A percentile compares a stretch with the other conserved stretches of the same genome.
These are phyloP conservation scores for Cinnamomum chago DNA, from an alignment of 164 flowering plant genomes.

Conservation along the genomic window DNA sequence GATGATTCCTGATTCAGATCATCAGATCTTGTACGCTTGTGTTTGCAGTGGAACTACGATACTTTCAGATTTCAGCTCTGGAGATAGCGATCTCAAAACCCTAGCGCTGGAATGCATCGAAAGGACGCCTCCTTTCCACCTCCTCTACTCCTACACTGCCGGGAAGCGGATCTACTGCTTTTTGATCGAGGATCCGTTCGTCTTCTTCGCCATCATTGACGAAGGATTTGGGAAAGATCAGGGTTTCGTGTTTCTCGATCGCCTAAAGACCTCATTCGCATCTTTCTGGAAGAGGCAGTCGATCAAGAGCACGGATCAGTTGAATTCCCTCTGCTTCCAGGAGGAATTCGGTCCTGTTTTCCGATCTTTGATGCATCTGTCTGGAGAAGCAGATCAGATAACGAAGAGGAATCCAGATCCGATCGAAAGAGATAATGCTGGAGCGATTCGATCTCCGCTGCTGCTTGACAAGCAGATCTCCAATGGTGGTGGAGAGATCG, in stretches of 20 bases:
- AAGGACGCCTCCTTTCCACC: slow-evolving; percentile 18
- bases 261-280: not conserved
- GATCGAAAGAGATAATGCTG: too few species aligned
- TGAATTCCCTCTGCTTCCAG: not conserved
- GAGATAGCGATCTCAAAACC: slow-evolving; percentile 13
- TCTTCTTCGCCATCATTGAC: not conserved
- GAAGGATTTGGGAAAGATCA: not conserved
- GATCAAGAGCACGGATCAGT: not conserved
- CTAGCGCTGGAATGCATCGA: slow-evolving; percentile 22
- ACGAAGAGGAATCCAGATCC: too few species aligned
- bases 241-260: not conserved
- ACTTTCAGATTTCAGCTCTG: slow-evolving; percentile 18
- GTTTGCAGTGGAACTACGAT: slow-evolving; percentile 18
- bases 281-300: not conserved
- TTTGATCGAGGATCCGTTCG: slow-evolving; percentile 18
- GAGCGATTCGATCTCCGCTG: too few species aligned
- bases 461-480: too few species aligned
- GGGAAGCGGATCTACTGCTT: slow-evolving; percentile 15
- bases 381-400: not conserved
- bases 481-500: too few species aligned
- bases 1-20: slow-evolving; percentile 15
- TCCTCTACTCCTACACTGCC: slow-evolving; percentile 15
- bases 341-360: not conserved
- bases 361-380: not conserved
- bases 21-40: slow-evolving; percentile 20